A percentile compares a stretch with the other conserved stretches of the same genome.
phyloP scores from a whole-genome alignment of 2,329 filamentous ascomycete species.

The Aspergillus sp. region DNA sequence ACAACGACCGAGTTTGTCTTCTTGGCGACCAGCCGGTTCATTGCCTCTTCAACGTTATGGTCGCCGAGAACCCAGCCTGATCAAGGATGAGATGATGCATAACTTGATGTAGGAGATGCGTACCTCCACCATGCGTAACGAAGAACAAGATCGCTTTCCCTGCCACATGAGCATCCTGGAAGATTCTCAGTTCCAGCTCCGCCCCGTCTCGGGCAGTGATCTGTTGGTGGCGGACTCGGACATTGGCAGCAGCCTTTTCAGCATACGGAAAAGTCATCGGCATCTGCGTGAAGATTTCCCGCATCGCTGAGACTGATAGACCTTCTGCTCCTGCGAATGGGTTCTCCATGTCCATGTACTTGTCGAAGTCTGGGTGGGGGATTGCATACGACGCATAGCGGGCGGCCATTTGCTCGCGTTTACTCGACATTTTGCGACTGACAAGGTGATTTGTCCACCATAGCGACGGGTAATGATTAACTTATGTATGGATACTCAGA shows the following conservation, averaged over 20 bases:
- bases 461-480: neutral
- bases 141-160: neutral
- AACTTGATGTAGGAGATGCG: rapidly evolving
- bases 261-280: too few species aligned
- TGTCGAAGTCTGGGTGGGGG: neutral
- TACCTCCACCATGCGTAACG: neutral
- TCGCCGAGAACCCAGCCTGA: neutral
- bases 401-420: neutral
- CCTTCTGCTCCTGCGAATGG: neutral
- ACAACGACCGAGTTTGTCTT: neutral
- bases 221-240: too few species aligned
- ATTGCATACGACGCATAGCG: neutral
- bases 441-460: neutral
- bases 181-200: too few species aligned
- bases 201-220: too few species aligned
- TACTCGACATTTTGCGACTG: neutral
- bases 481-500: too few species aligned
- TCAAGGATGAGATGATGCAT: neutral
- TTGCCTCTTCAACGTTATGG: neutral
- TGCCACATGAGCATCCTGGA: too few species aligned
- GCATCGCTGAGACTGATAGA: neutral
- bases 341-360: neutral
- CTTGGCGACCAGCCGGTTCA: neutral
- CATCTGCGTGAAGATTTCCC: neutral
- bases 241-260: too few species aligned